Base-by-base conservation (phyloP, 1,139 yeast genomes). In the Saccharomyces hybrid region DNA sequence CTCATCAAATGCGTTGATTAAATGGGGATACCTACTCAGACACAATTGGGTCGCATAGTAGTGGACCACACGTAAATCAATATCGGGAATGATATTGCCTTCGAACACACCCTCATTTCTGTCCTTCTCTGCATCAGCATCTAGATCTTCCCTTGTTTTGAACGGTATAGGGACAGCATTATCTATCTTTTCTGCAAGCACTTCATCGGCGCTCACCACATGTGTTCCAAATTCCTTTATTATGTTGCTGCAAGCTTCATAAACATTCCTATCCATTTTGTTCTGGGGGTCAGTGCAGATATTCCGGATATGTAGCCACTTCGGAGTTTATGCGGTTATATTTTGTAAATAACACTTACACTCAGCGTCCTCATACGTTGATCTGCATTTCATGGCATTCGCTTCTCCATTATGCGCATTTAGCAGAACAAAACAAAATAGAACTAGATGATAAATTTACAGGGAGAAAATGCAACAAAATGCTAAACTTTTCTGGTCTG, bases 1-100 rank as follows among this genome's bases (percentile, higher is more conserved):
- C 46, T 69, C 72, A 48, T 68, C 72, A 49, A 69, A 61, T 8
- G 62, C 50, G 31, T 64, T 61, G 14, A 60, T 57, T 51, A 69
- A 49, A 53, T 65, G 69, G 11, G 70, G 70, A 49, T 67, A 69
- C 51, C 60, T 61, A 51, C 58, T 62, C n/a, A 68, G 52, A 47
- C 65, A 59, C 44, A 67, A 53, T 54, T 69, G 70, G 0, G 71
- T 66, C 1, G 64, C 63, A 51, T 62, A 68, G 54, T 69, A 69
- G 55, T 69, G 71, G 44, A 69, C 49, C 16, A 68, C 71, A 31
- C 61, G 61, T 48, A 67, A 54, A 51, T 69, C 72, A 1, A 69
- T 60, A 2, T 58, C 44, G 2, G 71, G 70, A n/a, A 66, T 52
- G 47, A 67, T 44, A 5, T 61, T 65, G 1, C 67, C 69, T 14